A percentile compares a stretch with the other conserved stretches of the same genome.
Evolutionary conservation across 2,329 filamentous ascomycete species (phyloP).

Genomic region (Cercospora zeae-maydis): DNA sequence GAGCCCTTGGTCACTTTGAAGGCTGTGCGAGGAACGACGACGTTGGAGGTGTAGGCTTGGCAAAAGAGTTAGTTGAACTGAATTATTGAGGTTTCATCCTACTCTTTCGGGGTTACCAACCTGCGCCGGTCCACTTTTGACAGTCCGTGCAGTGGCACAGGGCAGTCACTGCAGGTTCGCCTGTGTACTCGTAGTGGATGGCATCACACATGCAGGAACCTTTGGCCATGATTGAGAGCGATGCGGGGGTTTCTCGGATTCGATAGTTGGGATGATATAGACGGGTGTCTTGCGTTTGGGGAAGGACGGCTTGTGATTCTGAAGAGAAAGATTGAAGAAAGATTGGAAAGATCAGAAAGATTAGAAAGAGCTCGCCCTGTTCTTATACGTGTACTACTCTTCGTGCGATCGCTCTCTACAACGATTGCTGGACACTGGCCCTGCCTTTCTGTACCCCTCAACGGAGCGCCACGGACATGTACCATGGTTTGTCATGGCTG

Average conservation of each 20-base stretch:
- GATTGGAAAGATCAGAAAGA: neutral
- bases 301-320: too few relatives aligned
- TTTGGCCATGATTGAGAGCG: slow-evolving; percentile 24
- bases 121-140: slow-evolving; percentile 53
- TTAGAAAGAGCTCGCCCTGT: neutral
- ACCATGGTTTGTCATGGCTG: neutral
- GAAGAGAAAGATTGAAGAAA: too few relatives aligned
- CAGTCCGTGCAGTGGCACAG: slow-evolving; percentile 49
- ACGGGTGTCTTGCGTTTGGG: neutral
- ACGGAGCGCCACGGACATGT: neutral
- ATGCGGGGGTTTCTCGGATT: neutral
- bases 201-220: slow-evolving; percentile 34
- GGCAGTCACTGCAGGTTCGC: slow-evolving; percentile 37
- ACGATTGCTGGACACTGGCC: neutral
- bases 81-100: neutral
- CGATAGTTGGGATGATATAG: neutral
- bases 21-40: slow-evolving; percentile 46
- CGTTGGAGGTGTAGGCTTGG: slow-evolving; percentile 52
- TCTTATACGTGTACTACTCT: neutral
- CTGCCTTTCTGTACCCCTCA: neutral
- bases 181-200: slow-evolving; percentile 33
- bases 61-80: neutral
- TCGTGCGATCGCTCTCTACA: neutral
- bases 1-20: slow-evolving; percentile 52
- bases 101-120: neutral